These are phyloP conservation scores for Porcisia deanei DNA, from an alignment of 208 protist species.

Conservation along the genomic window DNA sequence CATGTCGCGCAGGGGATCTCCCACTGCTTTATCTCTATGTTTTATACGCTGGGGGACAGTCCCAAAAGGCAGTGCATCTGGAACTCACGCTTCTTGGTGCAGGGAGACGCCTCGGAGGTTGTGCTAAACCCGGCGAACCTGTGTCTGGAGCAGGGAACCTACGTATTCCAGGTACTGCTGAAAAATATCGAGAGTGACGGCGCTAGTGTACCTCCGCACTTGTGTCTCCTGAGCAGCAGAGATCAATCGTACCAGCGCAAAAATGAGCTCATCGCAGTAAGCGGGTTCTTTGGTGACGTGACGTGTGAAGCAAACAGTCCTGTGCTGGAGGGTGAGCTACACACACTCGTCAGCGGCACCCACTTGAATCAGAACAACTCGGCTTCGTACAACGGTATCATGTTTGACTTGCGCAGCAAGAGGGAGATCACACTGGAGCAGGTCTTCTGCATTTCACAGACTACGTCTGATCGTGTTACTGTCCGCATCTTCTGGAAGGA, in stretches of 20 bases:
- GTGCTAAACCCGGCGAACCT: slow-evolving; percentile 26
- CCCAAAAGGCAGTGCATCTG: slow-evolving; percentile 54
- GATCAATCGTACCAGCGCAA: slow-evolving; percentile 34
- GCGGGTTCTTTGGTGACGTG: slow-evolving; percentile 59
- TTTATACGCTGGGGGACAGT: slow-evolving; percentile 15
- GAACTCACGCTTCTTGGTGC: slow-evolving; percentile 50
- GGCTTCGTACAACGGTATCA: slow-evolving; percentile 91
- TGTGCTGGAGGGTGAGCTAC: slow-evolving; percentile 47
- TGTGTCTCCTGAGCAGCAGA: slow-evolving; percentile 28
- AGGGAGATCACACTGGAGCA: slow-evolving; percentile 88
- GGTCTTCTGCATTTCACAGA: slow-evolving; percentile 86
- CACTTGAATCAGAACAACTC: slow-evolving; percentile 78
- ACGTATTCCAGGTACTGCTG: slow-evolving; percentile 36
- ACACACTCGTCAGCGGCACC: slow-evolving; percentile 72
- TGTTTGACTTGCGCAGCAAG: slow-evolving; percentile 88
- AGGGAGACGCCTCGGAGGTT: slow-evolving; percentile 37
- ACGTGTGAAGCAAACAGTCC: slow-evolving; percentile 45
- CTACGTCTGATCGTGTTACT: slow-evolving; percentile 67
- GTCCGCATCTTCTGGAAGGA: slow-evolving; percentile 91
- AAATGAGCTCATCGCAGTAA: slow-evolving; percentile 51
- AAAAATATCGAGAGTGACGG: slow-evolving; percentile 40
- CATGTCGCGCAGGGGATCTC: slow-evolving; percentile 28
- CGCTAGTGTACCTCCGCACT: slow-evolving; percentile 19
- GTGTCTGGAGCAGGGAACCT: slow-evolving; percentile 34
- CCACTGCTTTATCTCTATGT: slow-evolving; percentile 38